These are phyloP conservation scores for Aspergillus sp. DNA, from an alignment of 2,329 filamentous ascomycete genomes.

Conservation along the genomic window DNA sequence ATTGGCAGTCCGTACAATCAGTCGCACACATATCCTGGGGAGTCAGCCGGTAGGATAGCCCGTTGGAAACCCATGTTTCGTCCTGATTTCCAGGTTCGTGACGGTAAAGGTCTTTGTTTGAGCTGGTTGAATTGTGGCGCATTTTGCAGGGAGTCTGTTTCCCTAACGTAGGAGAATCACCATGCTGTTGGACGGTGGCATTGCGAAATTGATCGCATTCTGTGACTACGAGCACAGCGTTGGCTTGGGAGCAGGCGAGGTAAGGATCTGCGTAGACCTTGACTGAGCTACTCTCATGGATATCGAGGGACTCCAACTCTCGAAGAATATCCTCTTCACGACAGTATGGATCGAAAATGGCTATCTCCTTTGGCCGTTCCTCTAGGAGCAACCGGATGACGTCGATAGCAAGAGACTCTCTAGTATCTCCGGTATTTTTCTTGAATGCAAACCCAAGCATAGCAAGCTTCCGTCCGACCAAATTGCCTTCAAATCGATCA, in stretches of 20 bases:
- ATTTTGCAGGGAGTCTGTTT: constrained; percentile 1
- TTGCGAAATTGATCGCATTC: constrained; percentile 51
- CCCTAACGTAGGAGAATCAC: too few species aligned
- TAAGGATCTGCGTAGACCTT: constrained; percentile 41
- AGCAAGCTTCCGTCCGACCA: constrained; percentile 66
- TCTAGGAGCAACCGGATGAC: constrained; percentile 62
- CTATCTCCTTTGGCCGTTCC: constrained; percentile 60
- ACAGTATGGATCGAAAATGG: constrained; percentile 62
- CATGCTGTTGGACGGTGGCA: not conserved
- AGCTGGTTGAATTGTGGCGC: not conserved
- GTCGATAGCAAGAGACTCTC: constrained; percentile 65
- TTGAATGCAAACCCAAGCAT: constrained; percentile 76
- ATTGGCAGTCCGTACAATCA: constrained; percentile 22
- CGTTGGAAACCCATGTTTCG: constrained; percentile 19
- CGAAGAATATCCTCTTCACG: constrained; percentile 33
- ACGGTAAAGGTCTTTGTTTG: not conserved
- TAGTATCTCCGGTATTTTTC: constrained; percentile 71
- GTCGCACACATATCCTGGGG: constrained; percentile 19
- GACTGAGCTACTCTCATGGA: constrained; percentile 23
- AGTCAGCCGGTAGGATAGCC: constrained; percentile 14
- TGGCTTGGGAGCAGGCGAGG: constrained; percentile 40
- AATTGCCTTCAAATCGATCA: constrained; percentile 62
- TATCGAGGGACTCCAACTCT: constrained; percentile 29
- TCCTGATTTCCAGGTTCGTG: not conserved
- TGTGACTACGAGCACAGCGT: constrained; percentile 49